Percentiles rank a stretch among this genome's conserved stretches.
Conservation (phyloP, 202 grass and related monocot genomes). For the Eragrostis tef region DNA sequence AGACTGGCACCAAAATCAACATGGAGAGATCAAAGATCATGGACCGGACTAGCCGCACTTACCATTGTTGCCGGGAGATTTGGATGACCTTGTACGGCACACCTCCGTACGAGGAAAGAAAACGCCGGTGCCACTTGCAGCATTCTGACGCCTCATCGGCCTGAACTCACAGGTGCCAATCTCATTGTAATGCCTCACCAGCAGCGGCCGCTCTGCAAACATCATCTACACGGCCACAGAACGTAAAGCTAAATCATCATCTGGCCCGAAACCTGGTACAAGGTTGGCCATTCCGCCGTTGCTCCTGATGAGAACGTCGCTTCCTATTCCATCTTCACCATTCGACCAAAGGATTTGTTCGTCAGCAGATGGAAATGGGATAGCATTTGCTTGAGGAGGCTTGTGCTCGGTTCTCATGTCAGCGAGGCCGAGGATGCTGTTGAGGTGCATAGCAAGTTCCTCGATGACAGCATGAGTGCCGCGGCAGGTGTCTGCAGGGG, state of each 20-base stretch:
- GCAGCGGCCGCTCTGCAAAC: neutral
- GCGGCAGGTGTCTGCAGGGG: neutral
- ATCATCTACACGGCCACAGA: neutral
- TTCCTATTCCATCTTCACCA: neutral
- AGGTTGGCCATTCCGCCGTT: neutral
- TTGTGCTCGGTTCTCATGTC: neutral
- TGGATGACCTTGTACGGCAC: neutral
- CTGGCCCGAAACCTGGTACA: neutral
- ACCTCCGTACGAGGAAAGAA: conserved; percentile 47
- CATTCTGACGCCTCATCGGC: neutral
- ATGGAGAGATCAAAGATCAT: too few species aligned
- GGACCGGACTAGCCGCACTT: neutral
- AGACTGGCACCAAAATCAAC: neutral
- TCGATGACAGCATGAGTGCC: conserved; percentile 20
- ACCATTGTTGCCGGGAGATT: conserved; percentile 18
- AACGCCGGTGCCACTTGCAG: conserved; percentile 56
- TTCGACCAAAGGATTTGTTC: neutral
- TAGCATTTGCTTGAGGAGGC: neutral
- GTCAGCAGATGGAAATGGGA: neutral
- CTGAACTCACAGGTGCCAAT: conserved; percentile 30
- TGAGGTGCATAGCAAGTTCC: conserved; percentile 45
- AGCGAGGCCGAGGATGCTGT: conserved; percentile 38
- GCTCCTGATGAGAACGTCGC: neutral
- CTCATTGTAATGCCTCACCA: neutral
- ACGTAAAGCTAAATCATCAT: neutral